Percentiles rank a stretch among this genome's conserved stretches.
Conservation (phyloP, 2,329 filamentous ascomycete genomes). For the Cladosporium austrohemisphaericum region DNA sequence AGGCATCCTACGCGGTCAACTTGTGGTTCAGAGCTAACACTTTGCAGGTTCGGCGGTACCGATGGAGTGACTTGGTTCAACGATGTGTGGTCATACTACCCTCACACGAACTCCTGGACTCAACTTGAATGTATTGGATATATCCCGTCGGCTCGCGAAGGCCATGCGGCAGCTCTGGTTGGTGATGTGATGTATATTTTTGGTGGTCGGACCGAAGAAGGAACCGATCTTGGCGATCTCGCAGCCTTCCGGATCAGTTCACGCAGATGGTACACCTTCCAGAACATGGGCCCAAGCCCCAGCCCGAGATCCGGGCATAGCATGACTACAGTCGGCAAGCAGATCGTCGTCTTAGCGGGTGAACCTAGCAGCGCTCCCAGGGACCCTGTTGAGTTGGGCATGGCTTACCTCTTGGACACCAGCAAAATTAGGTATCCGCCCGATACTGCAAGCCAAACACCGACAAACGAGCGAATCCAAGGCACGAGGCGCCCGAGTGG, state of each 20-base stretch:
- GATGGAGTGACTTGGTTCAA: conserved; percentile 98
- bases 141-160: conserved; percentile 88
- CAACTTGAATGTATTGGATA: conserved; percentile 96
- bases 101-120: conserved; percentile 74
- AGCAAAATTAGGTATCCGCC: conserved; percentile 89
- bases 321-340: conserved; percentile 93
- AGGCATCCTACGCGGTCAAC: conserved; percentile 52
- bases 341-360: conserved; percentile 86
- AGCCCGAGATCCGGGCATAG: conserved; percentile 92
- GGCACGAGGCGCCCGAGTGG: conserved; percentile 32
- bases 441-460: conserved; percentile 47
- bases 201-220: conserved; percentile 90
- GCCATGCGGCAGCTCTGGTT: conserved; percentile 87
- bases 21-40: conserved; percentile 15
- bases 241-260: conserved; percentile 80
- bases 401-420: conserved; percentile 90
- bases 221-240: conserved; percentile 84
- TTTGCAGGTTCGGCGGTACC: conserved; percentile 85
- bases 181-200: conserved; percentile 99
- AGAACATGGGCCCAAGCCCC: conserved; percentile 97
- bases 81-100: conserved; percentile 96
- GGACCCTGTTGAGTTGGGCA: conserved; percentile 76
- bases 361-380: conserved; percentile 86
- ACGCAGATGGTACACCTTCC: conserved; percentile 96
- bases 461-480: conserved; percentile 30